Evolutionary conservation across 2,329 filamentous ascomycete genomes (phyloP), one percentile per base, ranked within the genome.

Genomic region (Alternaria atra): DNA sequence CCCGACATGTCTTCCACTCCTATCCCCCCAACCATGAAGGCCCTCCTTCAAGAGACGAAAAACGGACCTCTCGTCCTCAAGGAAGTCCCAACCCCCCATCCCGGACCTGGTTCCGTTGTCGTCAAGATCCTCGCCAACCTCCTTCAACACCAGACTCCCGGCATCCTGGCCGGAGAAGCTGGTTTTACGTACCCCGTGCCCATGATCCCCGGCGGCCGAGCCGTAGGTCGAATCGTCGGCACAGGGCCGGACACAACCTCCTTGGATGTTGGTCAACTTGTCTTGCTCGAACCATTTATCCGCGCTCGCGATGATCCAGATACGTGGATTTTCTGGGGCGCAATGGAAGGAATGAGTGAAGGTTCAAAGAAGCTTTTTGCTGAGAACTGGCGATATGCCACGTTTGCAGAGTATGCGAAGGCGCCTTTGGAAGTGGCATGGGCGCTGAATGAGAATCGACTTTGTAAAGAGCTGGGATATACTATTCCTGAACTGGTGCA

Each of bases 401-500:
- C 74, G 4, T 80, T 70, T 63, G 77, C 77, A 0, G 74, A 81
- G 59, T 78, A 72, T 55, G 68, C 63, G 3, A 70, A 66, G 12
- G 63, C 70, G 13, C 79, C 79, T 17, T 67, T 81, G 25, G 79
- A 81, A 65, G 78, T 76, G n/a, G 69, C 68, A 17, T 64, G 67
- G 25, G 50, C 55, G 4, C 58, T 81, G 2, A 65, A 80, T 50
- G 79, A 81, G 58, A 55, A 60, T 6, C 52, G 66, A 29, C 53
- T 81, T 37, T 51, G 60, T 10, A 48, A 57, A 3, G 51, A 64
- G 7, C 42, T 80, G 20, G 82, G 82, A 20, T 58, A 61, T 47
- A 51, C 34, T 17, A 29, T 58, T 23, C 20, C 23, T 2, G 46
- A 58, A 9, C 15, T 61, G 17, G 10, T 46, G 23, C 32, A 35